Percentiles rank a stretch among this genome's conserved stretches.
phyloP scores from a whole-genome alignment of 331 rosid genomes.

The Malus hybrid region DNA sequence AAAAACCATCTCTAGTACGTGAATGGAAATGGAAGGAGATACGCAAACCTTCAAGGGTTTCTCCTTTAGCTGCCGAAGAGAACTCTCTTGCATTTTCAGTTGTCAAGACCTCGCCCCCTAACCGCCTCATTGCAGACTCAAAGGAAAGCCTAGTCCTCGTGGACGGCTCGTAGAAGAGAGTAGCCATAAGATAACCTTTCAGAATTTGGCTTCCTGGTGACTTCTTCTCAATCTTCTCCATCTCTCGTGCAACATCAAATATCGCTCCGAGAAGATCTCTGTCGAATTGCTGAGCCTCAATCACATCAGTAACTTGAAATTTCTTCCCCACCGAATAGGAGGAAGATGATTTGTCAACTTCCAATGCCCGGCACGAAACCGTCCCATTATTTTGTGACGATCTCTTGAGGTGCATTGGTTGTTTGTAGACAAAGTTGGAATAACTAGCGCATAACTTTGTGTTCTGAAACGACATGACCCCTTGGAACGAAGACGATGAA shows the following conservation, averaged over 20 bases:
- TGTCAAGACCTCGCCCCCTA: constrained; percentile 87
- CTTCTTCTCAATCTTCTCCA: constrained; percentile 72
- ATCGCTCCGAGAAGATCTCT: constrained; percentile 27
- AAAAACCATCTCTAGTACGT: not conserved
- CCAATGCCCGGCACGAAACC: constrained; percentile 32
- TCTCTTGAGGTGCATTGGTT: constrained; percentile 4
- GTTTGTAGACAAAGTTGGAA: constrained; percentile 12
- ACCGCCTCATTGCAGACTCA: constrained; percentile 93
- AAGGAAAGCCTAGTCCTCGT: constrained; percentile 93
- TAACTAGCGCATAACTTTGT: constrained; percentile 17
- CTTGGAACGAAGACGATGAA: constrained; percentile 33
- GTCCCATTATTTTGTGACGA: constrained; percentile 10
- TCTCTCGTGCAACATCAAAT: constrained; percentile 63
- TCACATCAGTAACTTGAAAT: constrained; percentile 69
- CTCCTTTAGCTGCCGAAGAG: constrained; percentile 93
- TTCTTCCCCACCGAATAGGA: constrained; percentile 44
- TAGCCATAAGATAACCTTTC: constrained; percentile 85
- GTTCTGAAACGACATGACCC: constrained; percentile 21
- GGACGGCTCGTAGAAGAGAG: constrained; percentile 88
- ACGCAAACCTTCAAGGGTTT: constrained; percentile 80
- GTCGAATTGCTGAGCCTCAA: constrained; percentile 85
- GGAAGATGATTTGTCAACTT: constrained; percentile 35
- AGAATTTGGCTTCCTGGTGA: constrained; percentile 66
- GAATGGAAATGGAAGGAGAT: constrained; percentile 1
- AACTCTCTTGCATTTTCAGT: constrained; percentile 93